Percentiles rank a stretch among this genome's conserved stretches.
Conservation (phyloP, 805 yeast species). For the Debaryomyces tyrocola region DNA sequence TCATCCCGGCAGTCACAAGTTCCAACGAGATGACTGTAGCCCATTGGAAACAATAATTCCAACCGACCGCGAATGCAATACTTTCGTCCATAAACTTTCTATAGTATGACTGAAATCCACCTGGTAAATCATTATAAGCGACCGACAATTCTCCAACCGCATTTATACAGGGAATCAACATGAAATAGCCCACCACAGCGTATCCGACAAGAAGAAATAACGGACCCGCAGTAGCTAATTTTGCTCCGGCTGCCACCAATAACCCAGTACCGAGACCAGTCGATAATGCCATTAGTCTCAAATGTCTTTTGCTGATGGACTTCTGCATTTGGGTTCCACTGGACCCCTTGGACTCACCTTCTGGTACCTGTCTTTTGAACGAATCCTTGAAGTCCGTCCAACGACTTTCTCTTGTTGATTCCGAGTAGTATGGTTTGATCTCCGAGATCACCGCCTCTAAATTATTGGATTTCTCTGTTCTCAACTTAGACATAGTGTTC, state of each 20-base stretch:
- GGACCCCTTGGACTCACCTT: neutral
- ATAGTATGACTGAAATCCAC: conserved; percentile 39
- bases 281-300: conserved; percentile 27
- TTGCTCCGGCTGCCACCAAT: conserved; percentile 41
- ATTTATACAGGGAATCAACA: conserved; percentile 50
- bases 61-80: conserved; percentile 42
- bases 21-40: conserved; percentile 37
- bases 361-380: conserved; percentile 18
- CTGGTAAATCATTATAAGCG: conserved; percentile 35
- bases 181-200: conserved; percentile 55
- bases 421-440: neutral
- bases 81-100: conserved; percentile 36
- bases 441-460: neutral
- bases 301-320: conserved; percentile 19
- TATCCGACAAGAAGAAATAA: conserved; percentile 54
- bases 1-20: conserved; percentile 39
- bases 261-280: conserved; percentile 33
- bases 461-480: too few species aligned
- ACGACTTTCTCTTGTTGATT: neutral
- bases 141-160: conserved; percentile 67
- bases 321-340: neutral
- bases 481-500: too few species aligned
- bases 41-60: conserved; percentile 41
- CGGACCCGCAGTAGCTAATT: conserved; percentile 42
- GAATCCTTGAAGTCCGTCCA: conserved; percentile 27